Evolutionary conservation across 257 asterid species (phyloP), one percentile per base, ranked within the genome.

Genomic region (Mitragyna speciosa): DNA sequence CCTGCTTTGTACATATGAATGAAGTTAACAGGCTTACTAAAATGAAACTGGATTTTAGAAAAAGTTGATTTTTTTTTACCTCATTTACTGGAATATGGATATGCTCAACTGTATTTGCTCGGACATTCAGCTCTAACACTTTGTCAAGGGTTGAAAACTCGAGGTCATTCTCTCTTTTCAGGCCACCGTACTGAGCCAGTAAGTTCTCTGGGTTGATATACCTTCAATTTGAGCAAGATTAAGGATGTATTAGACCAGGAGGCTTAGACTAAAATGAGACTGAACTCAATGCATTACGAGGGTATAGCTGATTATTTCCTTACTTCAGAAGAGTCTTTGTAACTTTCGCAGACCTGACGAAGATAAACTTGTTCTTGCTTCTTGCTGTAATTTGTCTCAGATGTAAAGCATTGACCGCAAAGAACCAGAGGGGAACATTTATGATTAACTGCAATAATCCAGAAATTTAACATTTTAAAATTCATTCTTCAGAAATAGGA

Each of bases 261-360:
- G 73, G 59, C 15, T 70, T 19, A 71, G 17, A 54, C 31, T 16
- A 43, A 67, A 33, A 51, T 4, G 8, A 14, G 14, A 58, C 4
- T 36, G 41, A 58, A 58, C 22, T 58, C 9, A 58, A 58, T 28
- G 12, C 24, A 22, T 58, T 28, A 3, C 6, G 28, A 58, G 4
- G 24, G 4, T 22, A 6, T 58, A 58, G 19, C 4, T 17, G 0
- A 19, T 19, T 6, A 24, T 12, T 22, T 61, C 61, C 56, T 83
- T 88, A 94, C 98, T 89, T 90, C 92, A 93, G 90, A 83, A 94
- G 93, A 51, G 91, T 83, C 73, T 89, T 88, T n/a, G 91, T 81
- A 81, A 93, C 97, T 84, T 80, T 91, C 22, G 94, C 84, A 78
- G 96, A 88, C 88, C 84, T 91, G 81, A 89, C 91, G 66, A 94